Percentiles rank a stretch among this genome's conserved stretches.
Evolutionary conservation across 176 grass and related monocot genomes (phyloP).

Genomic region (Phoenix roebelenii): DNA sequence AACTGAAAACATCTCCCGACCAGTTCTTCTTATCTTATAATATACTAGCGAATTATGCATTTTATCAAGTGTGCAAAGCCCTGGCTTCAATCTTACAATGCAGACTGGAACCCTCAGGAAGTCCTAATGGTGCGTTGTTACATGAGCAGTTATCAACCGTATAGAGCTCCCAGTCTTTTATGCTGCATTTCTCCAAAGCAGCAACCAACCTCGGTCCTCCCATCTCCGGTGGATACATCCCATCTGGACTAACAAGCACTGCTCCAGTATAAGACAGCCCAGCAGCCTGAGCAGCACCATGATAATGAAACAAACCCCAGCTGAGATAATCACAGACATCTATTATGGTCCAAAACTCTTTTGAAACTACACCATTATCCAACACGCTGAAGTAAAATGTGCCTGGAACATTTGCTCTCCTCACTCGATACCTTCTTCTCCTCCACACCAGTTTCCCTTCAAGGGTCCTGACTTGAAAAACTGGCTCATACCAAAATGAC

Average conservation of each 20-base stretch:
- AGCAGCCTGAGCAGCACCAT: conserved; percentile 63
- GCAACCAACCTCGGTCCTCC: conserved; percentile 27
- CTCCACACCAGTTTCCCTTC: conserved; percentile 75
- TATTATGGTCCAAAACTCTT: conserved; percentile 89
- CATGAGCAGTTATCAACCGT: conserved; percentile 76
- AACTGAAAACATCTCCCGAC: too few relatives aligned
- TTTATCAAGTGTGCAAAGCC: conserved; percentile 60
- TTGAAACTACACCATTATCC: conserved; percentile 86
- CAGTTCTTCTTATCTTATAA: too few relatives aligned
- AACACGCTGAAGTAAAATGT: conserved; percentile 95
- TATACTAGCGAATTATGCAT: too few relatives aligned
- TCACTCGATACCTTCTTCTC: conserved; percentile 64
- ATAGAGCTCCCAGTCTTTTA: conserved; percentile 89
- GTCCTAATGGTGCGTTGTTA: conserved; percentile 47
- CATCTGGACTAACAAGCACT: conserved; percentile 79
- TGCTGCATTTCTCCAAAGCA: conserved; percentile 43
- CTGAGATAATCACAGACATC: conserved; percentile 75
- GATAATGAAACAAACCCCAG: conserved; percentile 92
- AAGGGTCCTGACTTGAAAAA: conserved; percentile 84
- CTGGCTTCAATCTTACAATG: conserved; percentile 45
- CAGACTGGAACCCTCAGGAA: conserved; percentile 57
- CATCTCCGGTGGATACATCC: conserved; percentile 40
- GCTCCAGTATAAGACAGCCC: conserved; percentile 70
- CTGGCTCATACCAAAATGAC: conserved; percentile 91
- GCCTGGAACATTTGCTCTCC: conserved; percentile 54